Percentiles rank a stretch among this genome's conserved stretches.
phyloP scores from a whole-genome alignment of 352 stramenopile species.

The Phytophthora idaei region DNA sequence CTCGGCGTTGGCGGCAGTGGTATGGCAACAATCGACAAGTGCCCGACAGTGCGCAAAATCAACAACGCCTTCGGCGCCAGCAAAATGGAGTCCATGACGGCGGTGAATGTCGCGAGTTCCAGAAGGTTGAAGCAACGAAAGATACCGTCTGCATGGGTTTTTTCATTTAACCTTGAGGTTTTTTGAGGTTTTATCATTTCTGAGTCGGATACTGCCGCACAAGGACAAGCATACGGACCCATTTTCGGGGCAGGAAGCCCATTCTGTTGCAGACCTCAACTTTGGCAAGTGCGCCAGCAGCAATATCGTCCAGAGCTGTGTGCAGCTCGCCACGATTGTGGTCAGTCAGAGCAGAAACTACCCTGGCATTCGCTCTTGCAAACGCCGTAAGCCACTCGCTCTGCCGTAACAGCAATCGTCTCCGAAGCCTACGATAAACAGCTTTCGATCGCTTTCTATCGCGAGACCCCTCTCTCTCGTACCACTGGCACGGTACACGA shows the following conservation, averaged over 20 bases:
- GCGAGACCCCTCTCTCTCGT: neutral
- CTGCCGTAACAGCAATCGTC: neutral
- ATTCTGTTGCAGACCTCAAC: neutral
- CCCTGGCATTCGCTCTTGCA: neutral
- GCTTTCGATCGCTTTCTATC: neutral
- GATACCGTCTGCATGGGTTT: conserved; percentile 9
- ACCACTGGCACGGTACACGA: neutral
- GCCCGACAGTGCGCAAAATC: neutral
- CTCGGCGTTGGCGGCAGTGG: neutral
- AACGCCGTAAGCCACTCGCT: neutral
- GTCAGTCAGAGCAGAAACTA: no score
- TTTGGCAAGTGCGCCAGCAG: no score
- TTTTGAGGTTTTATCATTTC: conserved; percentile 27
- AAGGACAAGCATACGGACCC: neutral
- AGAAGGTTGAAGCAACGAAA: conserved; percentile 20
- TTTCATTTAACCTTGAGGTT: conserved; percentile 10
- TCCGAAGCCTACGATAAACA: neutral
- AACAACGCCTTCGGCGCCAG: neutral
- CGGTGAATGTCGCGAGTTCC: conserved; percentile 7
- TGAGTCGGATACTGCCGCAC: conserved; percentile 9
- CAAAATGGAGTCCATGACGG: neutral
- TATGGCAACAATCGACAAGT: neutral
- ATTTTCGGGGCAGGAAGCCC: neutral
- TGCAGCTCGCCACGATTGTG: no score
- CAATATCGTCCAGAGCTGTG: no score